A percentile compares a stretch with the other conserved stretches of the same genome.
These are phyloP conservation scores for Hemisphaericaspora xylofermentans DNA, from an alignment of 1,139 yeast genomes.

Conservation along the genomic window DNA sequence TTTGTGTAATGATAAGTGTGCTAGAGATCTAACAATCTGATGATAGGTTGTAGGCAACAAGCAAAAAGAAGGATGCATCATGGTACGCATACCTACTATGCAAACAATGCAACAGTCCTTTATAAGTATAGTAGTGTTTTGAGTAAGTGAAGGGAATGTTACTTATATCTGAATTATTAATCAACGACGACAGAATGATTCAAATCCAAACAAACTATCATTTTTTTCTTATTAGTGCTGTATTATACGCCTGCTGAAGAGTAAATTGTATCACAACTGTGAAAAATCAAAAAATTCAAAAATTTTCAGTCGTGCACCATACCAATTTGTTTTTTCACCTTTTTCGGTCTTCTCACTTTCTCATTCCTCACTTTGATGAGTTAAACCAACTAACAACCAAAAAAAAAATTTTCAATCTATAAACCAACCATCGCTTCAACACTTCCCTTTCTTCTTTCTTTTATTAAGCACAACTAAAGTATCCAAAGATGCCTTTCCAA, in stretches of 20 bases:
- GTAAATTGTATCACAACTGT: not conserved
- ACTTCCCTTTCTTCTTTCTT: not conserved
- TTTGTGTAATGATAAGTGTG: no score
- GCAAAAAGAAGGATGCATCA: no score
- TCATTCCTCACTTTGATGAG: not conserved
- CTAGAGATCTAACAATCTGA: no score
- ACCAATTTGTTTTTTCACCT: not conserved
- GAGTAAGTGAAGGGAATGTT: no score
- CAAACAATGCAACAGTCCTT: no score
- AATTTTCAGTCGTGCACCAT: not conserved
- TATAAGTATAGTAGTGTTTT: no score
- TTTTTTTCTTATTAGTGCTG: not conserved
- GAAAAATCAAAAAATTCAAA: not conserved
- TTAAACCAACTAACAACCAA: no score
- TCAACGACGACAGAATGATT: not conserved
- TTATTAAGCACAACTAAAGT: not conserved
- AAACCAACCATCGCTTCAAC: not conserved
- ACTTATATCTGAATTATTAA: no score
- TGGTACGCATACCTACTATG: no score
- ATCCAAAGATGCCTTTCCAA: conserved; percentile 69
- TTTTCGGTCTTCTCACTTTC: not conserved
- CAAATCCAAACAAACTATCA: no score
- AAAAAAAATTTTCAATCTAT: conserved; percentile 4
- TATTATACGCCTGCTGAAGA: not conserved
- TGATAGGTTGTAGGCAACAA: no score